Percentiles rank a stretch among this genome's conserved stretches.
These are phyloP conservation scores for Garcia nutans DNA, from an alignment of 345 rosid species.

Conservation along the genomic window DNA sequence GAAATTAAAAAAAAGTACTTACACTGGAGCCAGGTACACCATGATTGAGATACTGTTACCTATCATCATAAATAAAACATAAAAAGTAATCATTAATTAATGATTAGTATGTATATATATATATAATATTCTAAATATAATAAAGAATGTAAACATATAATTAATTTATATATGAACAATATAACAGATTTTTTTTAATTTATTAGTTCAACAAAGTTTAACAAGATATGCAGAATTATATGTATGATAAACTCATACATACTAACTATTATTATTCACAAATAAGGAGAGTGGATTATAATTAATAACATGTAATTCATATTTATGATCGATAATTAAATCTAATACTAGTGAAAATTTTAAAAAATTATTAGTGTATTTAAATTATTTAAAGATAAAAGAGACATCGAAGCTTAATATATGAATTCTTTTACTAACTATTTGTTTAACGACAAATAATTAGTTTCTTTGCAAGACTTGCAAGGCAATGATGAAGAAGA, in stretches of 20 bases:
- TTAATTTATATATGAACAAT: background rate
- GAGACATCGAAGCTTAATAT: too few relatives aligned
- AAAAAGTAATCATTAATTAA: background rate
- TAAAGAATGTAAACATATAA: background rate
- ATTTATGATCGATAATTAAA: too few relatives aligned
- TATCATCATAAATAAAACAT: conserved; percentile 22
- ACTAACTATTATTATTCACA: background rate
- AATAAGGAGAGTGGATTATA: background rate
- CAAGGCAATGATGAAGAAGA: background rate
- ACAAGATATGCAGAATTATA: background rate
- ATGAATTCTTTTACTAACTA: too few relatives aligned
- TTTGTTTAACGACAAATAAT: too few relatives aligned
- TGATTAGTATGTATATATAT: background rate
- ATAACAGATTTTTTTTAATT: too few relatives aligned
- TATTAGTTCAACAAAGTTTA: background rate
- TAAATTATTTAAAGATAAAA: too few relatives aligned
- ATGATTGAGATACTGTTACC: conserved; percentile 73
- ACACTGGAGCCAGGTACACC: conserved; percentile 86
- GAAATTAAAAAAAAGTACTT: conserved; percentile 29
- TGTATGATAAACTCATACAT: background rate
- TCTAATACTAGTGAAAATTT: too few relatives aligned
- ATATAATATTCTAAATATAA: too few relatives aligned
- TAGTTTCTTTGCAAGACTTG: too few relatives aligned
- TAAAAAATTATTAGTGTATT: too few relatives aligned
- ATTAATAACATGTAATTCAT: too few relatives aligned